These are phyloP conservation scores for Letharia lupina DNA, from an alignment of 495 filamentous ascomycete species.

Conservation along the genomic window DNA sequence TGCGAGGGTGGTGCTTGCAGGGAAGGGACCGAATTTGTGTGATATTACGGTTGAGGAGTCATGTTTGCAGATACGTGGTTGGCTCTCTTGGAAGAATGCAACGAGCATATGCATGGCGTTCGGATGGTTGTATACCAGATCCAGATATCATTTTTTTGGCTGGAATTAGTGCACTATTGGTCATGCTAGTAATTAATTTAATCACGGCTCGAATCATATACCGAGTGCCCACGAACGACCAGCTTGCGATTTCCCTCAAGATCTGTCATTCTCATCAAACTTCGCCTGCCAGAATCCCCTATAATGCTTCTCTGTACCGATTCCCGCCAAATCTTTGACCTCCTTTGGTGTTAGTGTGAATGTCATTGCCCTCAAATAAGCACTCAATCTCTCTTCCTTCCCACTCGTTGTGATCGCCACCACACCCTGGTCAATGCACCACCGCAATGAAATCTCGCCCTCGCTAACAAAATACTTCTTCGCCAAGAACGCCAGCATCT, in stretches of 20 bases:
- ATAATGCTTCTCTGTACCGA: slow-evolving; percentile 59
- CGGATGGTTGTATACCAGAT: background rate
- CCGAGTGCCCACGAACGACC: background rate
- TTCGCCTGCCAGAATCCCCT: slow-evolving; percentile 59
- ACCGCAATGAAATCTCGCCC: slow-evolving; percentile 62
- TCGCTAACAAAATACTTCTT: slow-evolving; percentile 69
- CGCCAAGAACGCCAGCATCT: slow-evolving; percentile 49
- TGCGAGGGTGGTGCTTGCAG: slow-evolving; percentile 45
- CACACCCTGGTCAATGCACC: slow-evolving; percentile 71
- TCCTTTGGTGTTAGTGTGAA: slow-evolving; percentile 69
- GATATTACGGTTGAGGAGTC: background rate
- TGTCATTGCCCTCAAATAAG: slow-evolving; percentile 52
- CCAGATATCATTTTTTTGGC: background rate
- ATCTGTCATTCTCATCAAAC: slow-evolving; percentile 48
- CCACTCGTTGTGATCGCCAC: slow-evolving; percentile 71
- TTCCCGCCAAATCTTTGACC: slow-evolving; percentile 53
- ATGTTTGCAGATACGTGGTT: background rate
- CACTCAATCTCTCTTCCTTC: slow-evolving; percentile 60
- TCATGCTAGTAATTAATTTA: background rate
- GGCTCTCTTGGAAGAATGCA: background rate
- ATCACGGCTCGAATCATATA: background rate
- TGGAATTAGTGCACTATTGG: background rate
- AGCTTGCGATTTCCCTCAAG: background rate
- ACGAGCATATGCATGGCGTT: background rate
- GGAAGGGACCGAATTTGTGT: slow-evolving; percentile 28